Conservation (phyloP, 2,329 filamentous ascomycete genomes). For the Aspergillus sp. region DNA sequence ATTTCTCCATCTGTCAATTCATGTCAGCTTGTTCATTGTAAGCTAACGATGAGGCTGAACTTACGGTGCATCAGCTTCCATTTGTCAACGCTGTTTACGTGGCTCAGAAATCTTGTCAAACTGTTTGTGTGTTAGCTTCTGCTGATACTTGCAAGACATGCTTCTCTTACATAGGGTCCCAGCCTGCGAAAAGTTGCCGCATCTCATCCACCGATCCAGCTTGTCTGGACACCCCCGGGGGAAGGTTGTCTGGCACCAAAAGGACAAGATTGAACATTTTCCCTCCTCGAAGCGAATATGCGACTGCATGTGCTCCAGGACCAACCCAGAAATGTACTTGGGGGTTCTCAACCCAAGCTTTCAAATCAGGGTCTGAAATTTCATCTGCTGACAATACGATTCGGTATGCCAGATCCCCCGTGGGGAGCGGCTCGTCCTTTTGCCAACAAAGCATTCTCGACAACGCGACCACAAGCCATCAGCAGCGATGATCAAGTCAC, state of each 20-base stretch:
- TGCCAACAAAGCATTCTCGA: constrained; percentile 45
- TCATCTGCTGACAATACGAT: constrained; percentile 52
- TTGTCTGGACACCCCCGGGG: constrained; percentile 47
- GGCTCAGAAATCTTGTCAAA: constrained; percentile 38
- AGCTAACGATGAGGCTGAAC: neutral
- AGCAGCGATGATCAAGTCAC: constrained; percentile 58
- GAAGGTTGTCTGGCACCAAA: constrained; percentile 60
- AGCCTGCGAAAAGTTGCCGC: constrained; percentile 54
- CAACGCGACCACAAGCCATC: constrained; percentile 62
- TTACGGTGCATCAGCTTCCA: constrained; percentile 59
- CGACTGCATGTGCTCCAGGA: constrained; percentile 56
- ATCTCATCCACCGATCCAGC: constrained; percentile 58
- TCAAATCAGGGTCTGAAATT: constrained; percentile 48
- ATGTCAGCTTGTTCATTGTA: too few relatives aligned
- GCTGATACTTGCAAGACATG: too few relatives aligned
- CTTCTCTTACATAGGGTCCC: constrained; percentile 52
- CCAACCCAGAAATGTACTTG: constrained; percentile 61
- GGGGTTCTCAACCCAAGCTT: constrained; percentile 49
- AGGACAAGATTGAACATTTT: constrained; percentile 63
- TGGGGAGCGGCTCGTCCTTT: constrained; percentile 50
- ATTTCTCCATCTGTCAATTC: constrained; percentile 41
- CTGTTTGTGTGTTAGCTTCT: constrained; percentile 5
- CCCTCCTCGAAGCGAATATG: constrained; percentile 55
- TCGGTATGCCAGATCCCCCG: constrained; percentile 62
- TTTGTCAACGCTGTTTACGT: constrained; percentile 59